phyloP scores from a whole-genome alignment of 495 filamentous ascomycete genomes.

The Glarea lozoyensis region DNA sequence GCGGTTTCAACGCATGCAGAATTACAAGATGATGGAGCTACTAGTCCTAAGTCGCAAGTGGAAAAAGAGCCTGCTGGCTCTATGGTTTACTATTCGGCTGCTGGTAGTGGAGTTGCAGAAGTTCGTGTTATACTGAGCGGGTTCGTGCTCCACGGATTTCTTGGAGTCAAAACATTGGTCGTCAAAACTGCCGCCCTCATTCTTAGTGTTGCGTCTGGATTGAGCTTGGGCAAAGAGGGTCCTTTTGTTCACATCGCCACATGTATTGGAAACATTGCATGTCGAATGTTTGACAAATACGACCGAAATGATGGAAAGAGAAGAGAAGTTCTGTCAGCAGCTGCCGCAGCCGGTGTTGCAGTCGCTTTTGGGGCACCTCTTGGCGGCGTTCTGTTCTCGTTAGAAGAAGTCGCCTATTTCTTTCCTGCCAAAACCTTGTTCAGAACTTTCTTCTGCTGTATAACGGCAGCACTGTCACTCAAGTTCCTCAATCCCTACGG shows the following conservation, averaged over 20 bases:
- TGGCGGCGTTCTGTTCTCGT: constrained; percentile 84
- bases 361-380: constrained; percentile 94
- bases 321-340: constrained; percentile 86
- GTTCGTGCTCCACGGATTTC: constrained; percentile 92
- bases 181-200: constrained; percentile 80
- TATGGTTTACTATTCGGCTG: constrained; percentile 94
- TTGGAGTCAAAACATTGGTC: constrained; percentile 80
- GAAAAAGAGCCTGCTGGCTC: constrained; percentile 48
- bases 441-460: constrained; percentile 97
- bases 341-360: constrained; percentile 85
- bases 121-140: constrained; percentile 96
- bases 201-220: constrained; percentile 81
- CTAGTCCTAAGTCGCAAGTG: constrained; percentile 30
- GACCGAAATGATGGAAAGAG: constrained; percentile 78
- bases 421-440: constrained; percentile 98
- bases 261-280: constrained; percentile 91
- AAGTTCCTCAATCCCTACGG: constrained; percentile 96
- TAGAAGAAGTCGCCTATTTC: constrained; percentile 95
- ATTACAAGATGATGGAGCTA: constrained; percentile 23
- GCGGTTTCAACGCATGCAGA: constrained; percentile 29
- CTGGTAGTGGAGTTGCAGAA: constrained; percentile 93
- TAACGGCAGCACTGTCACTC: constrained; percentile 78
- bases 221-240: constrained; percentile 93
- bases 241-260: constrained; percentile 97
- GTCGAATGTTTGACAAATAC: constrained; percentile 88